Conservation (phyloP, 192 early-diverging fungal genomes). For the Paraglomus brasilianum region DNA sequence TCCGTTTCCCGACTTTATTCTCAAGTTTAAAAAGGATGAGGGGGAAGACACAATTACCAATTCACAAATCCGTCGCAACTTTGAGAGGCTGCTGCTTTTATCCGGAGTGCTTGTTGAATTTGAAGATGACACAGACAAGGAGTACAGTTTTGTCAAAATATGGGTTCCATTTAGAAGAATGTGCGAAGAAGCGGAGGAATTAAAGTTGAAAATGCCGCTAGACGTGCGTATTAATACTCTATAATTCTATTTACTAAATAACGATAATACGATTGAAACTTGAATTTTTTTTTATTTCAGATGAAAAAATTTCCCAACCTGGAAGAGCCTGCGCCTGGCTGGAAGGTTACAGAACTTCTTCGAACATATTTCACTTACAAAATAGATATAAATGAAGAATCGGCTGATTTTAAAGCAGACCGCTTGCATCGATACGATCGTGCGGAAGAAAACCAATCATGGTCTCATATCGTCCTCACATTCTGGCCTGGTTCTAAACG, state of each 20-base stretch:
- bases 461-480: conserved; percentile 41
- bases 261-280: neutral
- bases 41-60: conserved; percentile 24
- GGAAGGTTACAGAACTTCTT: conserved; percentile 17
- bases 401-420: conserved; percentile 39
- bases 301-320: conserved; percentile 27
- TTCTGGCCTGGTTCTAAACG: conserved; percentile 34
- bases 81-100: conserved; percentile 39
- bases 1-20: conserved; percentile 42
- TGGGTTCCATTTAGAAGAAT: conserved; percentile 43
- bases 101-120: conserved; percentile 41
- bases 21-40: conserved; percentile 39
- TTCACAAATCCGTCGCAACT: conserved; percentile 32
- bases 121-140: conserved; percentile 37
- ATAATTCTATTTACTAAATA: neutral
- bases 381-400: conserved; percentile 37
- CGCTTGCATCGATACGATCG: conserved; percentile 36
- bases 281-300: conserved; percentile 16
- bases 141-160: conserved; percentile 44
- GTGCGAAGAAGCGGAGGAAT: conserved; percentile 42
- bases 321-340: neutral
- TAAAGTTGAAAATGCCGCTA: conserved; percentile 38
- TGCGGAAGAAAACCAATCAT: conserved; percentile 36
- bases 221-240: conserved; percentile 29
- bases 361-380: conserved; percentile 15